phyloP scores from a whole-genome alignment of 2,329 filamentous ascomycete genomes.

The Pseudocercospora fuligena region DNA sequence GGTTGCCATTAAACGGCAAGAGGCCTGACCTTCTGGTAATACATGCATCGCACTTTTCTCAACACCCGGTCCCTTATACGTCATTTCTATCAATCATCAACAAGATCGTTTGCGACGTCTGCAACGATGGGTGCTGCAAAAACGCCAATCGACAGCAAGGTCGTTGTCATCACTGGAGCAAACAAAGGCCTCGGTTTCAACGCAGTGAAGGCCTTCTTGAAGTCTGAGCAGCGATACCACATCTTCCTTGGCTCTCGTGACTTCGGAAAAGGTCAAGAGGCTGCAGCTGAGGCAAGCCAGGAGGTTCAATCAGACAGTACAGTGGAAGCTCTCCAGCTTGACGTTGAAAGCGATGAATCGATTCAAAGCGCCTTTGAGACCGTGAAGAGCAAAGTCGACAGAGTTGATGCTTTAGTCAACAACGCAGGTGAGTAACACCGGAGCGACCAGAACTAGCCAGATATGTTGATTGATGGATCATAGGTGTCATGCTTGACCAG shows the following conservation, averaged over 20 bases:
- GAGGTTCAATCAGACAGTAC: constrained; percentile 49
- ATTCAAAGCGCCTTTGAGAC: constrained; percentile 52
- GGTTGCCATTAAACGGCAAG: too few species aligned
- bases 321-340: constrained; percentile 54
- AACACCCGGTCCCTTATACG: neutral
- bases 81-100: neutral
- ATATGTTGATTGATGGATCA: neutral
- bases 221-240: constrained; percentile 55
- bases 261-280: constrained; percentile 54
- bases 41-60: too few species aligned
- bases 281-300: constrained; percentile 46
- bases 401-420: constrained; percentile 51
- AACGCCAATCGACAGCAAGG: neutral
- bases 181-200: constrained; percentile 66
- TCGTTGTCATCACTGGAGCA: constrained; percentile 59
- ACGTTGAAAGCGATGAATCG: constrained; percentile 57
- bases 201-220: constrained; percentile 57
- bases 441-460: neutral
- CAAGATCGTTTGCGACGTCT: neutral
- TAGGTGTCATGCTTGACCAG: constrained; percentile 38
- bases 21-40: too few species aligned
- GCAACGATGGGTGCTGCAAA: neutral
- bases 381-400: constrained; percentile 44
- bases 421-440: constrained; percentile 48
- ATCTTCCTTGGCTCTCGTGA: constrained; percentile 60